Evolutionary conservation across 73 alveolate genomes (phyloP).

Genomic region (Durusdinium trenchii): DNA sequence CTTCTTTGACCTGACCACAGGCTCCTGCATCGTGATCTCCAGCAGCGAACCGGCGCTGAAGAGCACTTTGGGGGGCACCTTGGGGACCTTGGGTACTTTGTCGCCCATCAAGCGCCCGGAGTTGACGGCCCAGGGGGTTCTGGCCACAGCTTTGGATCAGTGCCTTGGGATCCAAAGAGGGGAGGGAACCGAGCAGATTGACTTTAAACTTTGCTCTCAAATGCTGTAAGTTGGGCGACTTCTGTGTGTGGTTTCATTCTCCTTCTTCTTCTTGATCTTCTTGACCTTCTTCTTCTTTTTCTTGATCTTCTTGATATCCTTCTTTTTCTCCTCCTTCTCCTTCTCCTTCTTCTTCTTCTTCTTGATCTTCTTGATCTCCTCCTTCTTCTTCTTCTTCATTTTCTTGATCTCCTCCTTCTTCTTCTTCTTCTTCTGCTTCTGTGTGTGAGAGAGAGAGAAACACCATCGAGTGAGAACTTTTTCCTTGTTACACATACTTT

Average conservation of each 20-base stretch:
- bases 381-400: not conserved
- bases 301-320: not conserved
- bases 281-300: not conserved
- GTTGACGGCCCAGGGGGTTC: not conserved
- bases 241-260: not conserved
- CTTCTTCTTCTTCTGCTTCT: not conserved
- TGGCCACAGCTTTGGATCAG: conserved; percentile 21
- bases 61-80: not conserved
- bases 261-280: not conserved
- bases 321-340: not conserved
- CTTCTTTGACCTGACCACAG: conserved; percentile 55
- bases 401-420: not conserved
- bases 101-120: not conserved
- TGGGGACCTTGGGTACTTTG: conserved; percentile 3
- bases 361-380: not conserved
- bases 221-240: too few species aligned
- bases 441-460: too few species aligned
- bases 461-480: too few species aligned
- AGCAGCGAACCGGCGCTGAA: not conserved
- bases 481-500: too few species aligned
- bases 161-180: too few species aligned
- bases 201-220: too few species aligned
- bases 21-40: conserved; percentile 51
- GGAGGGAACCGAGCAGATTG: too few species aligned
- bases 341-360: not conserved